Conservation (phyloP, 306 rosid genomes). For the Argentina anserina region DNA sequence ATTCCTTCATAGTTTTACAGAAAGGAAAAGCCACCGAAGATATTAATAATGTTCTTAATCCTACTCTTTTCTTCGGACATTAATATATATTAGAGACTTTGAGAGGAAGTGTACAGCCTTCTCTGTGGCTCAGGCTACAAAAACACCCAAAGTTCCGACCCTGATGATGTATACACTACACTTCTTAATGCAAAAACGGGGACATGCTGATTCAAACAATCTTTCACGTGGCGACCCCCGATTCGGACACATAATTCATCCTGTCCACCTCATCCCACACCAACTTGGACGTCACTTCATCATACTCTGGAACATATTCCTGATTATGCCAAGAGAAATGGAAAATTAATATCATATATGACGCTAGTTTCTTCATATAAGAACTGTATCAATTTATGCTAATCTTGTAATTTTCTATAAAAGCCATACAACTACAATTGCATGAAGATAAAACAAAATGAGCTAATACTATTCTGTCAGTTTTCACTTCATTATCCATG, state of each 20-base stretch:
- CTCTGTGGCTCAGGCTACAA: constrained; percentile 22
- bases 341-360: neutral
- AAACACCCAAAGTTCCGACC: constrained; percentile 23
- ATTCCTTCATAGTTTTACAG: constrained; percentile 4
- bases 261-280: constrained; percentile 87
- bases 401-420: neutral
- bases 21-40: constrained; percentile 5
- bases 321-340: constrained; percentile 26
- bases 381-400: neutral
- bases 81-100: neutral
- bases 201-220: constrained; percentile 4
- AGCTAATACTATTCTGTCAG: neutral
- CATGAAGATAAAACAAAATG: no score
- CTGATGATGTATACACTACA: constrained; percentile 42
- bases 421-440: neutral
- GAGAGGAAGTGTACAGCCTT: constrained; percentile 6
- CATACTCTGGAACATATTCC: constrained; percentile 88
- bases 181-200: constrained; percentile 33
- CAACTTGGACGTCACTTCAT: constrained; percentile 83
- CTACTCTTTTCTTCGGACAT: neutral
- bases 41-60: neutral
- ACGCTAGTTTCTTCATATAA: neutral
- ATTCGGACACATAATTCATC: constrained; percentile 54
- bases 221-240: constrained; percentile 71
- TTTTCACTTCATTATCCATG: neutral